phyloP scores from a whole-genome alignment of 306 rosid species.

The Inga laurina region DNA sequence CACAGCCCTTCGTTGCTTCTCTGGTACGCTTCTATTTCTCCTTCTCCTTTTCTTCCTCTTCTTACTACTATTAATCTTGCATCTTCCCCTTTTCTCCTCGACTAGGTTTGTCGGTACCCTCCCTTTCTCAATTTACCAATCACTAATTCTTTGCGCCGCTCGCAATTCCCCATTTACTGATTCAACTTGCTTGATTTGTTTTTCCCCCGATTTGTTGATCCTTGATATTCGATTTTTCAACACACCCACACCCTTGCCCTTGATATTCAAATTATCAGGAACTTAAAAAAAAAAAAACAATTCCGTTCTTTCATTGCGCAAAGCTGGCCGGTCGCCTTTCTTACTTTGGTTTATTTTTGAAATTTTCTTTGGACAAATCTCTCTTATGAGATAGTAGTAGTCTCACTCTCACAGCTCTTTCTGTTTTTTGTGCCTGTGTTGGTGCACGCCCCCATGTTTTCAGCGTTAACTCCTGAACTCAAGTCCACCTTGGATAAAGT shows the following conservation, averaged over 20 bases:
- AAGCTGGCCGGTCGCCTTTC: no score
- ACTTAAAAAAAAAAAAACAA: not conserved
- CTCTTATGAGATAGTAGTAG: not conserved
- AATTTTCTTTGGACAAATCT: not conserved
- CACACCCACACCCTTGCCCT: not conserved
- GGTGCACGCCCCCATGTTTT: slow-evolving; percentile 1
- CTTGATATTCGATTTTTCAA: slow-evolving; percentile 7
- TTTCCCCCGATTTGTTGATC: no score
- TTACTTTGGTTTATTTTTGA: not conserved
- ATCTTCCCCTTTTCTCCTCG: not conserved
- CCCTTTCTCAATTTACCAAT: not conserved
- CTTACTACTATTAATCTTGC: not conserved
- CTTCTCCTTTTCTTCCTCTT: not conserved
- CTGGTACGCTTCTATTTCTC: slow-evolving; percentile 48
- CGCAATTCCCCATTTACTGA: not conserved
- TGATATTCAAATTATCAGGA: not conserved
- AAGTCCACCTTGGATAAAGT: slow-evolving; percentile 91
- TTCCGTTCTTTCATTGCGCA: no score
- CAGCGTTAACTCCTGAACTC: slow-evolving; percentile 83
- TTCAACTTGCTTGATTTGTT: not conserved
- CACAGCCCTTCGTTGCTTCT: slow-evolving; percentile 59
- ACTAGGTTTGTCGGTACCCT: no score
- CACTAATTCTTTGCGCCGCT: not conserved
- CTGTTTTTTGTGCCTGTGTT: not conserved
- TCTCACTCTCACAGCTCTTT: not conserved